Percentiles rank a stretch among this genome's conserved stretches.
These are phyloP conservation scores for Cyclaneusma minus DNA, from an alignment of 2,329 filamentous ascomycete species.

Conservation along the genomic window DNA sequence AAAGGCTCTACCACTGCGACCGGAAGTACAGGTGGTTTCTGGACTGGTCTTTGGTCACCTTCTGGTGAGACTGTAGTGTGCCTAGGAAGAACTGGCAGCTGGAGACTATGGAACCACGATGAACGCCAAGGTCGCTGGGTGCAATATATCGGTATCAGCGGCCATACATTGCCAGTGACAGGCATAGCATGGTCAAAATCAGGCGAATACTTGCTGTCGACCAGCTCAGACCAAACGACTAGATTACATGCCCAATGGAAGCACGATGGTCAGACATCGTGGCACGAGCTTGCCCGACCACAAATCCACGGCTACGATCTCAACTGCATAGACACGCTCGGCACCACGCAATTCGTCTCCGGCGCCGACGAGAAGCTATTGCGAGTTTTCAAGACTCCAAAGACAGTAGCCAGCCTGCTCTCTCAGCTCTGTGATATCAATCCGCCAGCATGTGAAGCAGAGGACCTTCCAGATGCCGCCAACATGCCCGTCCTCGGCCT, in stretches of 20 bases:
- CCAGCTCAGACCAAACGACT: conserved; percentile 84
- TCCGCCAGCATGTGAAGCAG: conserved; percentile 19
- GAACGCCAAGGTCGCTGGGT: conserved; percentile 50
- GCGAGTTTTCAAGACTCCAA: conserved; percentile 83
- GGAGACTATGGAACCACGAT: conserved; percentile 69
- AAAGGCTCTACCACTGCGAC: conserved; percentile 96
- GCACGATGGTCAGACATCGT: conserved; percentile 36
- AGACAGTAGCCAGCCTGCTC: conserved; percentile 63
- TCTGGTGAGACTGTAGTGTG: conserved; percentile 61
- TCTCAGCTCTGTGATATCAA: conserved; percentile 48
- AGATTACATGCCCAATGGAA: conserved; percentile 73
- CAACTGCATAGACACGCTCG: conserved; percentile 76
- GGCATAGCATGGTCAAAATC: conserved; percentile 71
- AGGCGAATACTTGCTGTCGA: conserved; percentile 76
- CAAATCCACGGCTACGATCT: conserved; percentile 98
- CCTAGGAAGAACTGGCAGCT: conserved; percentile 81
- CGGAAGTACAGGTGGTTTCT: conserved; percentile 89
- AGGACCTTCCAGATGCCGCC: conserved; percentile 64
- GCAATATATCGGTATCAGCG: conserved; percentile 62
- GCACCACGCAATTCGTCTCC: conserved; percentile 66
- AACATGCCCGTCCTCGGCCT: conserved; percentile 90
- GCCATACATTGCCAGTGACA: conserved; percentile 70
- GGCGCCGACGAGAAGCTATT: conserved; percentile 97
- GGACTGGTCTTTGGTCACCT: conserved; percentile 87
- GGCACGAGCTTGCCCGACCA: conserved; percentile 91